Evolutionary conservation across 345 rosid species (phyloP).

Genomic region (Clarkia xantiana): DNA sequence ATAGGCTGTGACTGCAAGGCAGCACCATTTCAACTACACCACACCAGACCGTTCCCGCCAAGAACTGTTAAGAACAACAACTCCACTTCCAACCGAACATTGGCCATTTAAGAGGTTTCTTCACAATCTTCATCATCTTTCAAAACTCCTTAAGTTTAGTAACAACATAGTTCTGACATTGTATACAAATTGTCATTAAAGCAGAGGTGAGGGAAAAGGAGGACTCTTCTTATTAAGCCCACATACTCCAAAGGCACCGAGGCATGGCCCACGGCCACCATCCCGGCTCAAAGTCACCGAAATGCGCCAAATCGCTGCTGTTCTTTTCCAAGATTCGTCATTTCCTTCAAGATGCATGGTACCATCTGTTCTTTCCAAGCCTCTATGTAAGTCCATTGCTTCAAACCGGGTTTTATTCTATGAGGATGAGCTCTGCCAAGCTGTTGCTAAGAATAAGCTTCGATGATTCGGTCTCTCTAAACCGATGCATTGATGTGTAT

Average conservation of each 20-base stretch:
- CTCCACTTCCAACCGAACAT: slow-evolving; percentile 64
- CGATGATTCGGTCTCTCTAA: slow-evolving; percentile 21
- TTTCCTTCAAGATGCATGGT: slow-evolving; percentile 65
- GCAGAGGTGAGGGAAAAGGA: slow-evolving; percentile 58
- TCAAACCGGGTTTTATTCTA: slow-evolving; percentile 75
- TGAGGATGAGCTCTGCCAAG: slow-evolving; percentile 90
- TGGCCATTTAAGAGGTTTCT: slow-evolving; percentile 74
- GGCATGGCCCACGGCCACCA: slow-evolving; percentile 86
- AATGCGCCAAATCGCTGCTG: slow-evolving; percentile 78
- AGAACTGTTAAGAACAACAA: slow-evolving; percentile 58
- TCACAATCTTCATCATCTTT: slow-evolving; percentile 3
- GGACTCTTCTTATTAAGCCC: slow-evolving; percentile 35
- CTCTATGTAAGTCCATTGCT: slow-evolving; percentile 55
- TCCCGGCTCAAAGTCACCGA: slow-evolving; percentile 51
- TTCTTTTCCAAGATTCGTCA: slow-evolving; percentile 72
- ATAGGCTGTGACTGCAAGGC: slow-evolving; percentile 73
- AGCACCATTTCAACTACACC: slow-evolving; percentile 72
- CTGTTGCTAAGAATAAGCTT: slow-evolving; percentile 88
- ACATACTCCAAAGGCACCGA: slow-evolving; percentile 83
- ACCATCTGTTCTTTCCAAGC: slow-evolving; percentile 63
- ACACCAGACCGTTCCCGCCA: slow-evolving; percentile 88
- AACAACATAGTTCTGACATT: not conserved
- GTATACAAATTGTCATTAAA: slow-evolving; percentile 13
- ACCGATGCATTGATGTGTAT: slow-evolving; percentile 26
- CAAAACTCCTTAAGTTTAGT: too few relatives aligned